Conservation (phyloP, 2,329 filamentous ascomycete species). For the Endothia cerciana region DNA sequence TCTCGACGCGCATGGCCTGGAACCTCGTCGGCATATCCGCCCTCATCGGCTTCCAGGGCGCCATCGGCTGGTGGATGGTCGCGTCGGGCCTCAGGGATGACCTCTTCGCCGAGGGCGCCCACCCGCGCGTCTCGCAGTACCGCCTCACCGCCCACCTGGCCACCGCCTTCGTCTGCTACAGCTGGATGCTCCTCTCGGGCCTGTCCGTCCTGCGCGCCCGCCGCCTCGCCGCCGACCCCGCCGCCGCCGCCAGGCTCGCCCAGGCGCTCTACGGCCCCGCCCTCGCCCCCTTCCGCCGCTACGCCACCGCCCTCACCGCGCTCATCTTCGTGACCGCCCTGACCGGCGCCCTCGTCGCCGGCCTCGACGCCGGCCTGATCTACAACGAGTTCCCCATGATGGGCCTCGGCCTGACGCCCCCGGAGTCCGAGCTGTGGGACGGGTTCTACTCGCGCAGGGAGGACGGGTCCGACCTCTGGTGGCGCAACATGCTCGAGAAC, state of each 20-base stretch:
- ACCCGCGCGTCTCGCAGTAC: slow-evolving; percentile 94
- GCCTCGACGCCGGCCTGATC: slow-evolving; percentile 93
- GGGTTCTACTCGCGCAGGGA: slow-evolving; percentile 80
- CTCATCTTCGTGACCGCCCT: slow-evolving; percentile 90
- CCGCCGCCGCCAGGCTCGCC: slow-evolving; percentile 63
- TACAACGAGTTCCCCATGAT: slow-evolving; percentile 99
- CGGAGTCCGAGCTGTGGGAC: slow-evolving; percentile 81
- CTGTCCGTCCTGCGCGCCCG: slow-evolving; percentile 81
- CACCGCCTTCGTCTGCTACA: slow-evolving; percentile 90
- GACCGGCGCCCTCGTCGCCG: slow-evolving; percentile 91
- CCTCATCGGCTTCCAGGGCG: slow-evolving; percentile 91
- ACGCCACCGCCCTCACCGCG: slow-evolving; percentile 69
- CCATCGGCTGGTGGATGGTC: slow-evolving; percentile 99
- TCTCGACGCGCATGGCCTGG: slow-evolving; percentile 76
- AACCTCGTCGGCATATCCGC: slow-evolving; percentile 82
- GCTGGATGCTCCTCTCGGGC: slow-evolving; percentile 90
- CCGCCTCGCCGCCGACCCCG: slow-evolving; percentile 69
- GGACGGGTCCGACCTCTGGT: slow-evolving; percentile 84
- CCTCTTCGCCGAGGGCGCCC: slow-evolving; percentile 85
- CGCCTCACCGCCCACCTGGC: slow-evolving; percentile 86
- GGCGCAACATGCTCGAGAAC: slow-evolving; percentile 98
- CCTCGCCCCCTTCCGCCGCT: slow-evolving; percentile 74
- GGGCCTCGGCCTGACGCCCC: slow-evolving; percentile 82
- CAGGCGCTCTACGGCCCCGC: slow-evolving; percentile 66
- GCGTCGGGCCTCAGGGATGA: slow-evolving; percentile 95